A percentile compares a stretch with the other conserved stretches of the same genome.
Evolutionary conservation across 176 grass and related monocot species (phyloP).

Genomic region (Musa troglodytarum): DNA sequence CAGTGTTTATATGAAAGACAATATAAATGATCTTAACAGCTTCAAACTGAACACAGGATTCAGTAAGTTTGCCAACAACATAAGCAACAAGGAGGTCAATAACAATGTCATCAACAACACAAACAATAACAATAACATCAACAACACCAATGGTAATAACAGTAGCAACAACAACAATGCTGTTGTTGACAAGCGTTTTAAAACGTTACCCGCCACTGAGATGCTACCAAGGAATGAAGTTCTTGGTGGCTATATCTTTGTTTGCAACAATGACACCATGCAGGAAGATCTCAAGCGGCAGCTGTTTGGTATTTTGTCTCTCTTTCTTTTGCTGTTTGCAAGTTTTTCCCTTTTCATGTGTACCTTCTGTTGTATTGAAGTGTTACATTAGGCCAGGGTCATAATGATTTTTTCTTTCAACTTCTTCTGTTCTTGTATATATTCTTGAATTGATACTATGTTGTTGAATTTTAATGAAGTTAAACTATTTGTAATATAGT

Average conservation of each 20-base stretch:
- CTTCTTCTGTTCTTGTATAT: neutral
- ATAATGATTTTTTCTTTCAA: neutral
- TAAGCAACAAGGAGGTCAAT: slow-evolving; percentile 49
- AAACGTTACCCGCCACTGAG: slow-evolving; percentile 85
- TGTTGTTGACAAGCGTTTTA: slow-evolving; percentile 81
- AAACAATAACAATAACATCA: slow-evolving; percentile 34
- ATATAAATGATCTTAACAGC: slow-evolving; percentile 42
- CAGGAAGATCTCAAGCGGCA: slow-evolving; percentile 98
- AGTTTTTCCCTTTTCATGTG: neutral
- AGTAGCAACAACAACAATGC: slow-evolving; percentile 37
- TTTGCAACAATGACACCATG: slow-evolving; percentile 99
- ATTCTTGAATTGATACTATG: neutral
- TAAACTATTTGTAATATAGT: neutral
- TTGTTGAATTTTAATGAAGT: neutral
- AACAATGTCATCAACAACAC: slow-evolving; percentile 26
- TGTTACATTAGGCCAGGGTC: neutral
- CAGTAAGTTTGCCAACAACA: slow-evolving; percentile 42
- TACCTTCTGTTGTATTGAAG: neutral
- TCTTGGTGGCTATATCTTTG: slow-evolving; percentile 97
- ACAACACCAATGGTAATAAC: slow-evolving; percentile 31
- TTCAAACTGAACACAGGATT: slow-evolving; percentile 74
- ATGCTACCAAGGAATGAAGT: slow-evolving; percentile 97
- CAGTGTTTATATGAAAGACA: slow-evolving; percentile 49
- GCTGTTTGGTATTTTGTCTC: slow-evolving; percentile 65
- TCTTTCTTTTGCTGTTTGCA: neutral